These are phyloP conservation scores for Tolypocladium endophyticum DNA, from an alignment of 2,329 filamentous ascomycete species.

Conservation along the genomic window DNA sequence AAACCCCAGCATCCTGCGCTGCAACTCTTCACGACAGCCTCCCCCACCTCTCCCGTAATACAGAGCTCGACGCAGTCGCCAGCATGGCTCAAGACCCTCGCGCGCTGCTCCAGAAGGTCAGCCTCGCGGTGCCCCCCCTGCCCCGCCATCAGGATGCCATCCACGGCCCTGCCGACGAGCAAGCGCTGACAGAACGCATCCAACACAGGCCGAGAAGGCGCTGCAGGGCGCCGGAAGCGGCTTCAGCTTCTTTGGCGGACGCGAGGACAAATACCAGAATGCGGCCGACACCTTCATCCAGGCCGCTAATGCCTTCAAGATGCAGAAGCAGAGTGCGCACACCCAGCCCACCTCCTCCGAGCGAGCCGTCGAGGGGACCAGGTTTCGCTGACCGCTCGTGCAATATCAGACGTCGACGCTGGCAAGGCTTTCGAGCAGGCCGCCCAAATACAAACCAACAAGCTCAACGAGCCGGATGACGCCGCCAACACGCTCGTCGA, in stretches of 20 bases:
- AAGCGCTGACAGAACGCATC: conserved; percentile 1
- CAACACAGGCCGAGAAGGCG: conserved; percentile 71
- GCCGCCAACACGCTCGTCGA: conserved; percentile 81
- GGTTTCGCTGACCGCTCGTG: background rate
- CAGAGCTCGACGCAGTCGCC: background rate
- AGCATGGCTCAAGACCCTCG: conserved; percentile 68
- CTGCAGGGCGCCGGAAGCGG: conserved; percentile 64
- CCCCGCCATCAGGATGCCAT: background rate
- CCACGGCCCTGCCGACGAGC: background rate
- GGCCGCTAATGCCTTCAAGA: conserved; percentile 83
- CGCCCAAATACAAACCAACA: conserved; percentile 66
- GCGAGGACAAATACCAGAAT: conserved; percentile 79
- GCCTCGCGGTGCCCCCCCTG: conserved; percentile 1
- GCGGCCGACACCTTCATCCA: conserved; percentile 81
- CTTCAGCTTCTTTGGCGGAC: conserved; percentile 82
- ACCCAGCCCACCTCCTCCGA: background rate
- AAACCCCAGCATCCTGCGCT: background rate
- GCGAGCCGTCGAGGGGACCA: background rate
- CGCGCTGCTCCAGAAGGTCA: conserved; percentile 67
- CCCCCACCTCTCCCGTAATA: background rate
- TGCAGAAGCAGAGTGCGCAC: conserved; percentile 68
- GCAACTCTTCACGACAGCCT: background rate
- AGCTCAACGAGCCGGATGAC: conserved; percentile 86
- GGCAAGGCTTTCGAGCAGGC: conserved; percentile 80
- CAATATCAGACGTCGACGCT: conserved; percentile 61